These are phyloP conservation scores for Suillus occidentalis DNA, from an alignment of 768 basidiomycete species.

Conservation along the genomic window DNA sequence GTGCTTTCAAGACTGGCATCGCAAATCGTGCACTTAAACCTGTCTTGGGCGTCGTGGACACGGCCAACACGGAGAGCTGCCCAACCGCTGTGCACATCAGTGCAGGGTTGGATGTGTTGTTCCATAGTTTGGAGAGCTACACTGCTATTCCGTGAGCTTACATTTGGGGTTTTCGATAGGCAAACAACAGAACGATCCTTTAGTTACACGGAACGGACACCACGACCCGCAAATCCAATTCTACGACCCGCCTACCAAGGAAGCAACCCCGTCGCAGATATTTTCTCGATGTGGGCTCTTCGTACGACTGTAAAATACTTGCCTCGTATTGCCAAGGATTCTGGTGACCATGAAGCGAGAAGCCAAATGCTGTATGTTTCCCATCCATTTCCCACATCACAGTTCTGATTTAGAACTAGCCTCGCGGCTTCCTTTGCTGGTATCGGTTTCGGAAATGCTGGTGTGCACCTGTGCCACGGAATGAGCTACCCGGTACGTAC, in stretches of 20 bases:
- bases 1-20: constrained; percentile 95
- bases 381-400: not conserved
- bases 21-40: constrained; percentile 91
- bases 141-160: constrained; percentile 83
- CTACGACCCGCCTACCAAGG: constrained; percentile 92
- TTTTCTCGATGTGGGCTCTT: constrained; percentile 94
- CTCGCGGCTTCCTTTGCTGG: constrained; percentile 93
- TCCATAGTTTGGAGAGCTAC: constrained; percentile 94
- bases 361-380: constrained; percentile 81
- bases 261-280: constrained; percentile 91
- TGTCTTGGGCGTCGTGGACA: constrained; percentile 82
- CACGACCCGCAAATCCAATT: constrained; percentile 88
- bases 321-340: constrained; percentile 81
- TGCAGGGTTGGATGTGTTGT: constrained; percentile 92
- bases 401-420: constrained; percentile 37
- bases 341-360: constrained; percentile 78
- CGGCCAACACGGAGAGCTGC: constrained; percentile 88
- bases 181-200: constrained; percentile 11
- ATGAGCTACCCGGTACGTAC: constrained; percentile 79
- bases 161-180: not conserved
- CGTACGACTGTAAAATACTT: constrained; percentile 86
- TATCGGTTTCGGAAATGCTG: constrained; percentile 93
- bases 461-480: constrained; percentile 88
- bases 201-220: constrained; percentile 88
- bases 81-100: constrained; percentile 92